Evolutionary conservation across 768 basidiomycete genomes (phyloP).

Genomic region (Tricholoma flavovirens): DNA sequence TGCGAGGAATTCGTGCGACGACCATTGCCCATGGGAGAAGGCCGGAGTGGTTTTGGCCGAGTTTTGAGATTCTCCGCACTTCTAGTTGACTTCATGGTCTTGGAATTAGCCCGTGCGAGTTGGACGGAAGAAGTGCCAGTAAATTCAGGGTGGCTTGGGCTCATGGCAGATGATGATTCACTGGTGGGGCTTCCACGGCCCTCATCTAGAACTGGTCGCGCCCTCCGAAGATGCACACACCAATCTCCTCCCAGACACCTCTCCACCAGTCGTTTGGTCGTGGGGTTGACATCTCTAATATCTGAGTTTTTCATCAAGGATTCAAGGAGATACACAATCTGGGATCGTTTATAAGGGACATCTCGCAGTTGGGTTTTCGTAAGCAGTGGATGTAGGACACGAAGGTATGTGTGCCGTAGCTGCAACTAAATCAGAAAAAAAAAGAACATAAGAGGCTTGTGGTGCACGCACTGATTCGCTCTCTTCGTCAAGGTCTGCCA

Average conservation of each 20-base stretch:
- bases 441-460: background rate
- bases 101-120: slow-evolving; percentile 32
- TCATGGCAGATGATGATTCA: slow-evolving; percentile 37
- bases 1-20: slow-evolving; percentile 37
- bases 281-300: slow-evolving; percentile 79
- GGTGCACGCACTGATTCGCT: slow-evolving; percentile 72
- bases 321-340: slow-evolving; percentile 80
- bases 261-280: slow-evolving; percentile 87
- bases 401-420: slow-evolving; percentile 94
- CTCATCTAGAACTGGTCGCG: slow-evolving; percentile 11
- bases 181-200: slow-evolving; percentile 34
- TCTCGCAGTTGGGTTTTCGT: slow-evolving; percentile 87
- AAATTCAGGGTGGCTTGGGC: slow-evolving; percentile 24
- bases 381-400: slow-evolving; percentile 91
- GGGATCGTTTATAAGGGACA: slow-evolving; percentile 85
- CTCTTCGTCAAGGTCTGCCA: slow-evolving; percentile 89
- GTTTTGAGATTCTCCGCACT: slow-evolving; percentile 57
- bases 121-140: slow-evolving; percentile 26
- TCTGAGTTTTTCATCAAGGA: slow-evolving; percentile 65
- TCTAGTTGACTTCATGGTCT: slow-evolving; percentile 53
- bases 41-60: slow-evolving; percentile 19
- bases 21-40: slow-evolving; percentile 27
- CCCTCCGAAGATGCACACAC: slow-evolving; percentile 66
- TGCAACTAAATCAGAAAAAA: slow-evolving; percentile 20
- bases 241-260: slow-evolving; percentile 85